Percentiles rank a stretch among this genome's conserved stretches.
These are phyloP conservation scores for Magnaporthiopsis rhizophila DNA, from an alignment of 2,329 filamentous ascomycete genomes.

Conservation along the genomic window DNA sequence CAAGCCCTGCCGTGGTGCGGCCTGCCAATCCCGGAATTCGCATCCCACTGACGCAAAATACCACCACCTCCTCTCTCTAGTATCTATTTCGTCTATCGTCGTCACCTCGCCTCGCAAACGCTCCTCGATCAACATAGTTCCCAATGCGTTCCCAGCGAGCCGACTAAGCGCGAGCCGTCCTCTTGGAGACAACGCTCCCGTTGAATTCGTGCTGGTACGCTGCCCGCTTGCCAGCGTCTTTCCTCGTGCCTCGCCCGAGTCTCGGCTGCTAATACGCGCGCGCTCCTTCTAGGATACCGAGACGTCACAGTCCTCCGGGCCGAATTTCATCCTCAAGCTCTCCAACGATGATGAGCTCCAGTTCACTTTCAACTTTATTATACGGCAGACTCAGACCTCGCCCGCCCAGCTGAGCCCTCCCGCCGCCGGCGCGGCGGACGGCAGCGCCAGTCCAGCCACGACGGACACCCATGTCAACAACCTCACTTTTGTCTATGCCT, in stretches of 20 bases:
- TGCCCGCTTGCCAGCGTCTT: constrained; percentile 14
- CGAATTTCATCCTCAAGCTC: constrained; percentile 78
- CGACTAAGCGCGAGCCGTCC: constrained; percentile 68
- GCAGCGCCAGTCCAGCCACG: constrained; percentile 38
- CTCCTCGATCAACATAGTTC: constrained; percentile 67
- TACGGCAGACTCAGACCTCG: constrained; percentile 43
- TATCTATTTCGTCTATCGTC: constrained; percentile 76
- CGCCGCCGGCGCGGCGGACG: constrained; percentile 36
- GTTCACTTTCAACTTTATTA: constrained; percentile 87
- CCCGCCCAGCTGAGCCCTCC: constrained; percentile 16
- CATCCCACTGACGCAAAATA: not conserved
- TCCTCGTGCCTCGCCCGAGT: not conserved
- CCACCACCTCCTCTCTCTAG: constrained; percentile 37
- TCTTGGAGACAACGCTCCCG: constrained; percentile 60
- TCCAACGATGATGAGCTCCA: constrained; percentile 85
- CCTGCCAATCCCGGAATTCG: constrained; percentile 10
- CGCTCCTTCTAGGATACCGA: constrained; percentile 64
- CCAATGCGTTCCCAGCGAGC: constrained; percentile 81
- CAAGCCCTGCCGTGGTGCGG: constrained; percentile 5
- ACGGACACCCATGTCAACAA: constrained; percentile 76
- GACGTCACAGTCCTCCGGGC: constrained; percentile 36
- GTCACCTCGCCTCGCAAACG: constrained; percentile 75
- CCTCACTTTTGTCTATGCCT: constrained; percentile 86
- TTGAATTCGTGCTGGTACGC: constrained; percentile 86
- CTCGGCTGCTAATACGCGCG: constrained; percentile 1